A percentile compares a stretch with the other conserved stretches of the same genome.
phyloP scores from a whole-genome alignment of 352 stramenopile genomes.

The Albugo laibachii region DNA sequence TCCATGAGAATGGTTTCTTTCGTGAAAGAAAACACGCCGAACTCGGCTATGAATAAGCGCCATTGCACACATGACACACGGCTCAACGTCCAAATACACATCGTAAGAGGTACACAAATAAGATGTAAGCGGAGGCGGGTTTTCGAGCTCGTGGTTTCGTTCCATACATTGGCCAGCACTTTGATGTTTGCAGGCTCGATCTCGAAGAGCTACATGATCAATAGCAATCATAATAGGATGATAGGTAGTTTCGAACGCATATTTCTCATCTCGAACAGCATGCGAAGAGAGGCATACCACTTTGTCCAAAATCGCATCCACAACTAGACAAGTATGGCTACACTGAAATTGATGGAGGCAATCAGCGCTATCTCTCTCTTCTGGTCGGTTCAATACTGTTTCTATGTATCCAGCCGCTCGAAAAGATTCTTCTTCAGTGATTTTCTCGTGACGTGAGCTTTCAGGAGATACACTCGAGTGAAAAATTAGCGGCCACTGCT shows the following conservation, averaged over 20 bases:
- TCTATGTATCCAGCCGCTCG: constrained; percentile 2
- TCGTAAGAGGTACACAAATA: constrained; percentile 83
- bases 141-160: constrained; percentile 3
- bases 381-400: neutral
- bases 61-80: constrained; percentile 81
- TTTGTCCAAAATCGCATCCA: neutral
- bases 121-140: constrained; percentile 8
- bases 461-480: constrained; percentile 39
- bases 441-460: constrained; percentile 13
- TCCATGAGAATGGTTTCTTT: constrained; percentile 27
- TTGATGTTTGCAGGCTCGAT: constrained; percentile 16
- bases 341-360: neutral
- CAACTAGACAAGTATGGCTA: neutral
- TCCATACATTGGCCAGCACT: constrained; percentile 15
- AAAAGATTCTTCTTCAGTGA: constrained; percentile 9
- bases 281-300: constrained; percentile 14
- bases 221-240: constrained; percentile 33
- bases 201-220: constrained; percentile 35
- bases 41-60: constrained; percentile 72
- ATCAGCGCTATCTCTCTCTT: constrained; percentile 2
- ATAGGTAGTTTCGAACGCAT: constrained; percentile 11
- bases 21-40: constrained; percentile 55
- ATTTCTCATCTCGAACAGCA: constrained; percentile 1
- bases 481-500: constrained; percentile 55
- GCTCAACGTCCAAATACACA: constrained; percentile 66